Evolutionary conservation across 2,329 filamentous ascomycete genomes (phyloP), one percentile per base, ranked within the genome.

Genomic region (Mycosphaerella sp.): DNA sequence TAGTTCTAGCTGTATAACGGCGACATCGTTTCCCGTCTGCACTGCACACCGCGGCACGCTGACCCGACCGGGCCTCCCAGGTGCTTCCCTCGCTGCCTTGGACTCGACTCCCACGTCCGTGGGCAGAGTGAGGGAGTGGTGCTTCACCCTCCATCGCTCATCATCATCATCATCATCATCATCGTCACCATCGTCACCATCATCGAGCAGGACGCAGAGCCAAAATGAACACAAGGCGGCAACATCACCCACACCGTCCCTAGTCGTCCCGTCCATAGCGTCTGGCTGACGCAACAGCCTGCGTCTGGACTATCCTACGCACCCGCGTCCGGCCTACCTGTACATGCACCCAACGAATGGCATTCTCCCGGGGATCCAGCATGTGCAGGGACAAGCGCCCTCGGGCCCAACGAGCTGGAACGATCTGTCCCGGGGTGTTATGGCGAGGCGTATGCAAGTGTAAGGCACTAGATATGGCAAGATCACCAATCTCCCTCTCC

Each of bases 361-460:
- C 50, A 58, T 58, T 49, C 44, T 36, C 53, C 47, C 54, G 50
- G 55, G 50, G 45, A 21, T 21, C 25, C 36, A 30, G 12, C 49
- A 21, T 40, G 14, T 45, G 49, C 50, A 56, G 45, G 48, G 43
- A 42, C 50, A 52, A 58, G 56, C 53, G 50, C 44, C 34, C 30
- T 54, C 44, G 39, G 49, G 37, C 44, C 56, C 56, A 44, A 37
- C 28, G 36, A 47, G 45, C 50, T 56, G 56, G 56, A 51, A 50
- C 37, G 49, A 54, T 58, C 53, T 45, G 34, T 50, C 34, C 53
- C 49, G 43, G 53, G 49, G 39, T 54, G 25, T 28, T 46, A 35
- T 42, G 43, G 47, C 47, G 37, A 47, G 40, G 49, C 47, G 43
- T 44, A 41, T 39, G 47, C 43, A 45, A 52, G 40, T 36, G 37